Evolutionary conservation across 257 asterid genomes (phyloP).

Genomic region (Ajuga chamaepitys): DNA sequence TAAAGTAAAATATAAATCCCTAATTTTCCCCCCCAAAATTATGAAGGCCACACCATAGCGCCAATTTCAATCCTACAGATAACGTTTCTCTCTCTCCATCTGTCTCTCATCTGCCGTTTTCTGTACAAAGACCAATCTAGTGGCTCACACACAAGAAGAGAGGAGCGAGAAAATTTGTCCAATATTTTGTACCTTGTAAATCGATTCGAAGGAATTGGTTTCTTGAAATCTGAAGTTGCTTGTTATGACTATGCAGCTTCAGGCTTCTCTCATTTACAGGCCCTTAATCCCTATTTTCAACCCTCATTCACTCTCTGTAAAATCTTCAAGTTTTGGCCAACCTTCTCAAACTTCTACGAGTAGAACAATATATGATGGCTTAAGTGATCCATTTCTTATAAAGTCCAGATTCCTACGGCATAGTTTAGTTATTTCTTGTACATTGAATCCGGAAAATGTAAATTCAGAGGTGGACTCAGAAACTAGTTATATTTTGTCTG

Average conservation of each 20-base stretch:
- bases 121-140: background rate
- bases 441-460: slow-evolving; percentile 41
- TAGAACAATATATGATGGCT: background rate
- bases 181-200: background rate
- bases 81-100: slow-evolving; percentile 1
- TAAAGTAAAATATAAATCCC: slow-evolving; percentile 8
- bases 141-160: slow-evolving; percentile 14
- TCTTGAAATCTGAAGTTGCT: background rate
- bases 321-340: slow-evolving; percentile 1
- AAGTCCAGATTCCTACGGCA: slow-evolving; percentile 32
- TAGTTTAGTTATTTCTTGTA: slow-evolving; percentile 21
- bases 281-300: slow-evolving; percentile 20
- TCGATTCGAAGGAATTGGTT: background rate
- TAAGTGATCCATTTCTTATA: slow-evolving; percentile 4
- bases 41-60: slow-evolving; percentile 21
- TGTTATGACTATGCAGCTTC: slow-evolving; percentile 26
- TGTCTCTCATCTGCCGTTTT: background rate
- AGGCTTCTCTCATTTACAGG: slow-evolving; percentile 32
- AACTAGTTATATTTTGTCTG: slow-evolving; percentile 13
- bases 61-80: slow-evolving; percentile 16
- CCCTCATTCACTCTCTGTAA: slow-evolving; percentile 14
- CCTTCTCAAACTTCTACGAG: background rate
- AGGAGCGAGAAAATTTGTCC: background rate
- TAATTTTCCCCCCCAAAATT: slow-evolving; percentile 23
- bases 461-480: slow-evolving; percentile 20